phyloP scores from a whole-genome alignment of 78 protist species.

The Guillardia theta region DNA sequence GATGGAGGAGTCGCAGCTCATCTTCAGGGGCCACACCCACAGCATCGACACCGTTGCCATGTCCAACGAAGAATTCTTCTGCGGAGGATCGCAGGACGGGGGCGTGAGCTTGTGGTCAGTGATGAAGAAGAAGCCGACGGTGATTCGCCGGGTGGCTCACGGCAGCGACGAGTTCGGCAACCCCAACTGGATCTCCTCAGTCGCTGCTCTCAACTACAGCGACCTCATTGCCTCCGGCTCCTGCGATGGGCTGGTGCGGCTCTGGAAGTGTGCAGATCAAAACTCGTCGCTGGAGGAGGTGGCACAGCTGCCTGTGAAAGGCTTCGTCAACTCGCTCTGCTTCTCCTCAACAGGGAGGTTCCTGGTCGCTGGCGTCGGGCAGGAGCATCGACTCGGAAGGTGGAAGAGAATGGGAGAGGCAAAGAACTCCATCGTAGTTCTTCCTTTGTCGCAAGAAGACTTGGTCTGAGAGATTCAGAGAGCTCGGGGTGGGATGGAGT shows the following conservation, averaged over 20 bases:
- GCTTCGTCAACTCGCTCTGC: slow-evolving; percentile 70
- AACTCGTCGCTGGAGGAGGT: not conserved
- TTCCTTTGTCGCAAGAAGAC: not conserved
- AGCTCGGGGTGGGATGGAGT: too few species aligned
- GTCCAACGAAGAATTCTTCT: not conserved
- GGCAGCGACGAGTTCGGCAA: not conserved
- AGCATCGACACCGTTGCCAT: slow-evolving; percentile 26
- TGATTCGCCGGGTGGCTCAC: not conserved
- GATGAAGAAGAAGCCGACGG: not conserved
- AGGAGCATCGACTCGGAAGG: slow-evolving; percentile 80
- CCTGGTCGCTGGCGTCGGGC: slow-evolving; percentile 68
- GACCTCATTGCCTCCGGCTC: not conserved
- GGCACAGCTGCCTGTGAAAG: not conserved
- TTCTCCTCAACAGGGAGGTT: slow-evolving; percentile 56
- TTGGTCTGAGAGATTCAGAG: too few species aligned
- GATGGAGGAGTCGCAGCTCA: slow-evolving; percentile 77
- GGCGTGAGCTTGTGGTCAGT: not conserved
- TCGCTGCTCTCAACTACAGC: not conserved
- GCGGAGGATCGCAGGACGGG: not conserved
- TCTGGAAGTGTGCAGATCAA: slow-evolving; percentile 48
- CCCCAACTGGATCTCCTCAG: not conserved
- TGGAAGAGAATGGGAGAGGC: slow-evolving; percentile 53
- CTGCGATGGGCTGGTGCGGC: slow-evolving; percentile 18
- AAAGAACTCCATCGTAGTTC: not conserved
- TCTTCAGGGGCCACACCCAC: slow-evolving; percentile 61